Base-by-base conservation (phyloP, 768 basidiomycete genomes). In the Phlebiopsis gigantea region DNA sequence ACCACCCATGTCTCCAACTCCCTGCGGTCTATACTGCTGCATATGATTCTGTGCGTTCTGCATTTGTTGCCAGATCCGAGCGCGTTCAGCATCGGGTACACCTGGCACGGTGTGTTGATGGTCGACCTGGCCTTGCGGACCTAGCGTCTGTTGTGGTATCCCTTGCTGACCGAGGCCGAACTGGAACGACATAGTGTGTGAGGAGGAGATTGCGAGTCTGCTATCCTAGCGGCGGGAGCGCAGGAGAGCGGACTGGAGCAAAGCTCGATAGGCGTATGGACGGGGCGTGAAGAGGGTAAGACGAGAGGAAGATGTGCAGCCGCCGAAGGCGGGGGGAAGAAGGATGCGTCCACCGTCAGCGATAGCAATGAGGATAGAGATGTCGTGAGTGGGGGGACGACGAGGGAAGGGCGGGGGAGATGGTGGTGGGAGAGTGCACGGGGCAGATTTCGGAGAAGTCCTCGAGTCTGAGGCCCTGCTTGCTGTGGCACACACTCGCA, bases 31-130 rank as follows among this genome's bases (percentile, higher is more conserved):
- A 28, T 56, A 52, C 55, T 56, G 57, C 56, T 54, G 52, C 28
- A 45, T 49, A n/a, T 55, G 55, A 17, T 57, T 34, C 22, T 57
- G 58, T 15, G 34, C 77, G 69, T 63, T 50, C 24, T 53, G 55
- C 26, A 56, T 77, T 68, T 81, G 78, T 69, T 79, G 79, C 85
- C 83, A 86, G 63, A 80, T 72, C 58, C 77, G 79, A 59, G 61
- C 61, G 26, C 79, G 77, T 67, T 85, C 84, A 66, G 76, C 60
- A 69, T 78, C 79, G 62, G 70, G 70, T 65, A 77, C 68, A 63
- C 74, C 73, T 44, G 72, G 66, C 56, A 73, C 63, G 65, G 70
- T 65, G 60, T 72, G 66, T 62, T 73, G 72, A 39, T 65, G 65
- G 46, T 73, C 75, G 54, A 77, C 52, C 19, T 48, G 52, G 17